These are phyloP conservation scores for Atalantia buxifolia DNA, from an alignment of 345 rosid species.

Conservation along the genomic window DNA sequence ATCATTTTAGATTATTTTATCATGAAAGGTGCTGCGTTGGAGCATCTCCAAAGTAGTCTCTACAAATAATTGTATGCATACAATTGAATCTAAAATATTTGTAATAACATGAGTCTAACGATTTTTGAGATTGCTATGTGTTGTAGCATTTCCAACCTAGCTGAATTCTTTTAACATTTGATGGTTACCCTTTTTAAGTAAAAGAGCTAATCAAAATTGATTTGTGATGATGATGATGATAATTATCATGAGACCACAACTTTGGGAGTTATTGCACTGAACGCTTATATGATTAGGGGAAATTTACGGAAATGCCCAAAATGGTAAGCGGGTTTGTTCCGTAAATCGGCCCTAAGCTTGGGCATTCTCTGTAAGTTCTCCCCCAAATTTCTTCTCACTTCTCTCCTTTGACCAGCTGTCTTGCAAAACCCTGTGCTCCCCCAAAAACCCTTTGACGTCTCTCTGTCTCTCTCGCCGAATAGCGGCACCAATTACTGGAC, in stretches of 20 bases:
- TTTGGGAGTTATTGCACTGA: not conserved
- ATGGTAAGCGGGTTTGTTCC: not conserved
- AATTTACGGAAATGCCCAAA: not conserved
- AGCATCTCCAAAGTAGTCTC: too few species aligned
- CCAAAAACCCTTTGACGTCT: not conserved
- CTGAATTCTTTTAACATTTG: not conserved
- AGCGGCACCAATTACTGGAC: not conserved
- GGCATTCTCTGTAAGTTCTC: not conserved
- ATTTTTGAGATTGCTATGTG: too few species aligned
- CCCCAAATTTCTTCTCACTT: not conserved
- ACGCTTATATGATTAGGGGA: not conserved
- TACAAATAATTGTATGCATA: too few species aligned
- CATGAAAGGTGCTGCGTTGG: too few species aligned
- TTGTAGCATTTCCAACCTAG: too few species aligned
- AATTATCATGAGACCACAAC: not conserved
- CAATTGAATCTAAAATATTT: too few species aligned
- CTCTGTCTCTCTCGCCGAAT: not conserved
- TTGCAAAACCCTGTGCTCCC: not conserved
- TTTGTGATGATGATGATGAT: not conserved
- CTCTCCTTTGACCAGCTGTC: not conserved
- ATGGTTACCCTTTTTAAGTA: too few species aligned
- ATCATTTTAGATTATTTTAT: too few species aligned
- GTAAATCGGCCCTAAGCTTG: not conserved
- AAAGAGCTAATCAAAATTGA: not conserved
- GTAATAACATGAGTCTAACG: too few species aligned